These are phyloP conservation scores for Phytophthora chlamydospora DNA, from an alignment of 352 stramenopile genomes.

Conservation along the genomic window DNA sequence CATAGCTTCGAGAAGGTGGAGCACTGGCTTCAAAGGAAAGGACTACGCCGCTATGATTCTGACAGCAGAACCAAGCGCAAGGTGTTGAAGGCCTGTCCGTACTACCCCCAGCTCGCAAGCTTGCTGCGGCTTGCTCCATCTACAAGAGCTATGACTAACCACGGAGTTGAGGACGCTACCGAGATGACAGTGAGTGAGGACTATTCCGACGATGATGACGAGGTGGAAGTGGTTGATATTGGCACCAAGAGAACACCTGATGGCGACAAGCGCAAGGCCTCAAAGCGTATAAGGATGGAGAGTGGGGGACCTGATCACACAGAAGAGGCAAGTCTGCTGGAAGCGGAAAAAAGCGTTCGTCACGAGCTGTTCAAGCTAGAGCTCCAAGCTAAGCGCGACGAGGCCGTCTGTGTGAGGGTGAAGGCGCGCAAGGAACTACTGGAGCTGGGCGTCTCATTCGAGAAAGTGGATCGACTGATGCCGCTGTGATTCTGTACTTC, in stretches of 20 bases:
- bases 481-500: constrained; percentile 17
- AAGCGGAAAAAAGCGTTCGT: constrained; percentile 20
- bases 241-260: not conserved
- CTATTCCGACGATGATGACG: not conserved
- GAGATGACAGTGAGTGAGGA: not conserved
- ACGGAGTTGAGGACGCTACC: not conserved
- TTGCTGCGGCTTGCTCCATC: not conserved
- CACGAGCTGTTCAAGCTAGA: constrained; percentile 42
- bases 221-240: not conserved
- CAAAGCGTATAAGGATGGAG: not conserved
- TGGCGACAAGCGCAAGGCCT: too few species aligned
- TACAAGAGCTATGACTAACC: not conserved
- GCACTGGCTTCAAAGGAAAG: constrained; percentile 29
- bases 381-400: constrained; percentile 40
- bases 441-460: constrained; percentile 34
- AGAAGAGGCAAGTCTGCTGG: constrained; percentile 1
- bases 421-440: constrained; percentile 46
- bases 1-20: constrained; percentile 28
- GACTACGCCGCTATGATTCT: constrained; percentile 11
- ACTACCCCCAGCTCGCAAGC: constrained; percentile 27
- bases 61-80: constrained; percentile 27
- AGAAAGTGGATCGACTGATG: constrained; percentile 40
- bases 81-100: constrained; percentile 30
- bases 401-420: constrained; percentile 40
- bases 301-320: not conserved